phyloP scores from a whole-genome alignment of 306 rosid species.

The Vigna trinervia region DNA sequence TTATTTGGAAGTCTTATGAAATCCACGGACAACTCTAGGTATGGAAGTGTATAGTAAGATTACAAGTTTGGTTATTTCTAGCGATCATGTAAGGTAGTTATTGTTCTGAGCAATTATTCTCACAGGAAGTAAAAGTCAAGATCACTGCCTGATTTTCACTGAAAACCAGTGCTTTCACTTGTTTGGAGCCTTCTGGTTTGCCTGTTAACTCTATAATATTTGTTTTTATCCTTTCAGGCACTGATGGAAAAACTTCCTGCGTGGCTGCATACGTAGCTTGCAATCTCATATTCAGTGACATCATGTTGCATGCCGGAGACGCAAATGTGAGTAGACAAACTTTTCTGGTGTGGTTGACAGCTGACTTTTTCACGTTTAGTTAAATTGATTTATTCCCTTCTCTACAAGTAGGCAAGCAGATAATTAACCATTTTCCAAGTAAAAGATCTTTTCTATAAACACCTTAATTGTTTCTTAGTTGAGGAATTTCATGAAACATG shows the following conservation, averaged over 20 bases:
- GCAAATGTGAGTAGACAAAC: conserved; percentile 57
- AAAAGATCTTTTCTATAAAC: neutral
- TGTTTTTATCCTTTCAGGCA: conserved; percentile 60
- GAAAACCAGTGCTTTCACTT: neutral
- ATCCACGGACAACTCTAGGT: neutral
- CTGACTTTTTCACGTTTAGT: neutral
- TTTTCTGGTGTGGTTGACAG: conserved; percentile 25
- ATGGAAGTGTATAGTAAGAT: neutral
- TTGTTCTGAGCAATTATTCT: neutral
- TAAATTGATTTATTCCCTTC: conserved; percentile 5
- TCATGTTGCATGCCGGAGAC: conserved; percentile 63
- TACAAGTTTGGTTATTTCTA: conserved; percentile 23
- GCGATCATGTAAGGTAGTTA: neutral
- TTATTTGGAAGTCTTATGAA: neutral
- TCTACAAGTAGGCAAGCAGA: conserved; percentile 3
- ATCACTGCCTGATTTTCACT: conserved; percentile 14
- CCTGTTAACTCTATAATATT: conserved; percentile 3
- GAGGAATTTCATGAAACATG: neutral
- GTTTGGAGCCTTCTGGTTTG: conserved; percentile 23
- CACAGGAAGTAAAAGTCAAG: conserved; percentile 7
- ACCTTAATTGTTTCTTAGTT: neutral
- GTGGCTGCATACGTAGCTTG: conserved; percentile 72
- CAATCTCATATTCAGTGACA: conserved; percentile 77
- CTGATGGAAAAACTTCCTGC: conserved; percentile 75
- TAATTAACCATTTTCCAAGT: conserved; percentile 34